phyloP scores from a whole-genome alignment of 768 basidiomycete genomes.

The Kwoniella sp. region DNA sequence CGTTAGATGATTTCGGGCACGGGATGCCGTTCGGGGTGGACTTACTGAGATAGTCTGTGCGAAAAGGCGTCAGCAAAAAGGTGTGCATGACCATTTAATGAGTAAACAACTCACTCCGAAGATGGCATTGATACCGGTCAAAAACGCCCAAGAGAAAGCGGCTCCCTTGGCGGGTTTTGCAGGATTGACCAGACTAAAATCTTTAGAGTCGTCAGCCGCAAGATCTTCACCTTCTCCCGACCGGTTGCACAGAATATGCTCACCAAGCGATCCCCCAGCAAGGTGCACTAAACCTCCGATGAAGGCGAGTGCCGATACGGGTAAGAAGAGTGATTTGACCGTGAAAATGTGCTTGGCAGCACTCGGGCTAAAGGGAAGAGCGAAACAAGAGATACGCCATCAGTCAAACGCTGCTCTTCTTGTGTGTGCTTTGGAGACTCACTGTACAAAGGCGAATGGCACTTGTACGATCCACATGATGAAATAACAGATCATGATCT shows the following conservation, averaged over 20 bases:
- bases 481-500: slow-evolving; percentile 15
- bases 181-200: not conserved
- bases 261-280: slow-evolving; percentile 15
- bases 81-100: too few species aligned
- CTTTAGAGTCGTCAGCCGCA: not conserved
- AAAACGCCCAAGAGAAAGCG: not conserved
- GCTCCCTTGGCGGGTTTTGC: not conserved
- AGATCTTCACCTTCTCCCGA: too few species aligned
- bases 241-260: not conserved
- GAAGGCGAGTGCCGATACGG: slow-evolving; percentile 12
- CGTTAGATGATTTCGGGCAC: too few species aligned
- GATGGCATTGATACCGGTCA: slow-evolving; percentile 13
- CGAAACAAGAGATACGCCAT: not conserved
- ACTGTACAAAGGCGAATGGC: slow-evolving; percentile 19
- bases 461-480: slow-evolving; percentile 9
- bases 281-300: slow-evolving; percentile 18
- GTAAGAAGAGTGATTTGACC: slow-evolving; percentile 15
- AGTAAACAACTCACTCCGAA: slow-evolving; percentile 8
- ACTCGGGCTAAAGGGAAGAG: not conserved
- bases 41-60: not conserved
- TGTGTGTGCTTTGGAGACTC: too few species aligned
- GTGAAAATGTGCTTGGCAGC: slow-evolving; percentile 14
- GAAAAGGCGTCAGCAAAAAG: not conserved
- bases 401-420: too few species aligned
- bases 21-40: too few species aligned